Evolutionary conservation across 1,284 basidiomycete species (phyloP).

Genomic region (Cutaneotrichosporon mucoides): DNA sequence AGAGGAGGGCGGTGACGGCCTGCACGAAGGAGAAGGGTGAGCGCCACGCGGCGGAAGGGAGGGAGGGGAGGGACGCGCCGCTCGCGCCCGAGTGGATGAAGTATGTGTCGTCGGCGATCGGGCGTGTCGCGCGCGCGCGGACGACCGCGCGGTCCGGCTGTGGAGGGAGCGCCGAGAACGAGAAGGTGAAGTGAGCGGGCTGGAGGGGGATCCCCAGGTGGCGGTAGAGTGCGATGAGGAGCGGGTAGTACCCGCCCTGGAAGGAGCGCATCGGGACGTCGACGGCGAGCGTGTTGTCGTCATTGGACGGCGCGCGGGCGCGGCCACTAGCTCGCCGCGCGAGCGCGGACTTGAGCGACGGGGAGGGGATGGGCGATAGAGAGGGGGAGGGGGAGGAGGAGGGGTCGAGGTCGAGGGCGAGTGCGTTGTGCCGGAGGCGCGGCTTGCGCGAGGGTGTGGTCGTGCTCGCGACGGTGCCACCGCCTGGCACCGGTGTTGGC

Average conservation of each 20-base stretch:
- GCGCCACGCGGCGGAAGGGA: constrained; percentile 27
- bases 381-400: background rate
- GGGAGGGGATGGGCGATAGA: background rate
- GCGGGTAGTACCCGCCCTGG: constrained; percentile 70
- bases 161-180: constrained; percentile 56
- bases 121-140: constrained; percentile 24
- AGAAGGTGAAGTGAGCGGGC: constrained; percentile 61
- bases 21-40: constrained; percentile 39
- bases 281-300: constrained; percentile 39
- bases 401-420: background rate
- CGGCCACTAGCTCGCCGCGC: too few species aligned
- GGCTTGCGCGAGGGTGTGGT: background rate
- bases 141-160: background rate
- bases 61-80: constrained; percentile 54
- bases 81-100: constrained; percentile 65
- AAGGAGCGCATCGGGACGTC: constrained; percentile 76
- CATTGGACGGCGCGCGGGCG: too few species aligned
- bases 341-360: too few species aligned
- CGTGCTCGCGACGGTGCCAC: background rate
- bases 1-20: constrained; percentile 48
- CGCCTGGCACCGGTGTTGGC: constrained; percentile 45
- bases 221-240: constrained; percentile 62
- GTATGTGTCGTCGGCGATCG: constrained; percentile 44
- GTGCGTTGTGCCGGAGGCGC: background rate
- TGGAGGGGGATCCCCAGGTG: constrained; percentile 53